Base-by-base conservation (phyloP, 2,329 filamentous ascomycete genomes). In the Sclerotinia minor region DNA sequence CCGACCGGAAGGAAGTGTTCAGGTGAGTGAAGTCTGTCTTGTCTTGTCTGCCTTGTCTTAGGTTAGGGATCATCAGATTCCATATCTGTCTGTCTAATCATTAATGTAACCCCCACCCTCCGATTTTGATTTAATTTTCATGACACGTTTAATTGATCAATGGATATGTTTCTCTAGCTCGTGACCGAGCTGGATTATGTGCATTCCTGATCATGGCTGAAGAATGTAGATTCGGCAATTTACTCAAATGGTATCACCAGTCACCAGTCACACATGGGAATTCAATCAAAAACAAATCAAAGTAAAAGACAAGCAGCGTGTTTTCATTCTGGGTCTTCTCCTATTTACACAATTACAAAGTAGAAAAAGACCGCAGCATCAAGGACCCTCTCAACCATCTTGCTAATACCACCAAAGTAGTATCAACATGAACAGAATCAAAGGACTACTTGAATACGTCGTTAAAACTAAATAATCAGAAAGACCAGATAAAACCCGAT, bases 261-360 rank as follows among this genome's bases (percentile, higher is more conserved):
- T 35, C 35, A 35, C 6, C 44, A 49, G 26, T 38, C 45, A 21
- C 55, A 38, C 9, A 17, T 5, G 24, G 45, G 44, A 53, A 63
- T 67, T 29, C 19, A 41, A 32, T 11, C 2, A 44, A 5, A 17
- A 47, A 21, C 6, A 47, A 4, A 19, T 2, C 17, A 5, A 60
- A 64, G 45, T 44, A 35, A 53, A 60, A 60, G 55, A 61, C 65
- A 67, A 67, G 55, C 55, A 61, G 55, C 41, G 59, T 55, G 41
- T 47, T 65, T 59, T 65, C 47, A 61, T 67, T 67, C 65, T 61
- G 65, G 65, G 58, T 67, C 65, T 67, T 41, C 60, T 70, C 67
- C 69, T 69, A 70, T 68, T 64, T 65, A 68, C 61, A 61, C 55
- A 67, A 67, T 52, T 65, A 69, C 65, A 64, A 64, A 64, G 52